Evolutionary conservation across 164 flowering plant genomes (phyloP).

Genomic region (Vitis cinerea): DNA sequence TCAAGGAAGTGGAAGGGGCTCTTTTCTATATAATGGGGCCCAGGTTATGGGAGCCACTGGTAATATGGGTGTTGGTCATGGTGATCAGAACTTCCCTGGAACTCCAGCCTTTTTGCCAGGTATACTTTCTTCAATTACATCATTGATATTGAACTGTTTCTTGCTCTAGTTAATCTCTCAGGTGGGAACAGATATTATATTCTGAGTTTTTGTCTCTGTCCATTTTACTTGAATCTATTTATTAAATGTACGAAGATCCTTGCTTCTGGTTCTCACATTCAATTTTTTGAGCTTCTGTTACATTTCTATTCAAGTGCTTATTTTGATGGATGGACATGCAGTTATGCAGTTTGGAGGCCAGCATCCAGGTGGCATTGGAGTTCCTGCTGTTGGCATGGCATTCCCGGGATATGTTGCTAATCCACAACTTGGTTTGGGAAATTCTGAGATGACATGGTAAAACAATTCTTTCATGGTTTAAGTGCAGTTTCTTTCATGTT

Average conservation of each 20-base stretch:
- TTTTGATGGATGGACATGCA: conserved; percentile 27
- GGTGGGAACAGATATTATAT: too few relatives aligned
- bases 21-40: conserved; percentile 66
- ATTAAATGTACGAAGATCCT: neutral
- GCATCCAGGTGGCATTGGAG: conserved; percentile 93
- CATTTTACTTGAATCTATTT: neutral
- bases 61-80: conserved; percentile 55
- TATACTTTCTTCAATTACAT: conserved; percentile 12
- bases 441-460: conserved; percentile 98
- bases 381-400: conserved; percentile 99
- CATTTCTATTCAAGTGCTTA: neutral
- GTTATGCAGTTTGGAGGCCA: conserved; percentile 96
- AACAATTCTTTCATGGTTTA: conserved; percentile 7
- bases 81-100: conserved; percentile 78
- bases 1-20: conserved; percentile 69
- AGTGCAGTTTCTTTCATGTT: neutral
- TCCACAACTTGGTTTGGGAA: conserved; percentile 80
- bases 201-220: too few relatives aligned
- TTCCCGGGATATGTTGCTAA: conserved; percentile 97
- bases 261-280: neutral
- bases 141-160: neutral
- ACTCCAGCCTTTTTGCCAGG: conserved; percentile 85
- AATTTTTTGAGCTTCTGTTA: too few relatives aligned
- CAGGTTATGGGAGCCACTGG: conserved; percentile 75
- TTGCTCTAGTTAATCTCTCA: too few relatives aligned